These are phyloP conservation scores for Fusarium sp. DNA, from an alignment of 2,329 filamentous ascomycete species.

Conservation along the genomic window DNA sequence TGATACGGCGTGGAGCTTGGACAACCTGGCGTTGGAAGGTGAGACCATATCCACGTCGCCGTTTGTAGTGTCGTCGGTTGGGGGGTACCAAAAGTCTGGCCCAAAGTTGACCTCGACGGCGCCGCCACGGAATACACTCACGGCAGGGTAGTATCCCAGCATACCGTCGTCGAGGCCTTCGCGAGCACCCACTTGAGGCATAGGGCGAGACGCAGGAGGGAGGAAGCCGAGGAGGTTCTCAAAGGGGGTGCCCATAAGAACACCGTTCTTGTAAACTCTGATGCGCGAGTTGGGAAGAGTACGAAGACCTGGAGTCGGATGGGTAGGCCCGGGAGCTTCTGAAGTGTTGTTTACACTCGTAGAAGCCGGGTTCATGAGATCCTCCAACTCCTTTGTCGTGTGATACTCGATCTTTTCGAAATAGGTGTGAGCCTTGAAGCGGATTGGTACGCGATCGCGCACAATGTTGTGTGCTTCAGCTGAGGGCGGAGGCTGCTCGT, in stretches of 20 bases:
- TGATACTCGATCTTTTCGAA: constrained; percentile 95
- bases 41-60: constrained; percentile 63
- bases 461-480: constrained; percentile 83
- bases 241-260: constrained; percentile 87
- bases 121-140: constrained; percentile 92
- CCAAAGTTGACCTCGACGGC: constrained; percentile 95
- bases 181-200: constrained; percentile 78
- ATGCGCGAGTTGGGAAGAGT: constrained; percentile 89
- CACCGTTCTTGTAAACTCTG: constrained; percentile 92
- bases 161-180: constrained; percentile 94
- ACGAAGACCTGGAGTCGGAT: constrained; percentile 79
- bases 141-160: constrained; percentile 93
- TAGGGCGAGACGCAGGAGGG: constrained; percentile 85
- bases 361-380: constrained; percentile 79
- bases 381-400: constrained; percentile 87
- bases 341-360: constrained; percentile 59
- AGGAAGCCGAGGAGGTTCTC: constrained; percentile 90
- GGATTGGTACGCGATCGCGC: constrained; percentile 93
- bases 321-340: constrained; percentile 77
- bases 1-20: constrained; percentile 70
- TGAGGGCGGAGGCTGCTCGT: constrained; percentile 66
- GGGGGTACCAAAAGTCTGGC: constrained; percentile 91
- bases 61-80: constrained; percentile 64
- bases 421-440: constrained; percentile 93
- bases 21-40: constrained; percentile 37